Evolutionary conservation across 495 filamentous ascomycete species (phyloP), one percentile per base, ranked within the genome.

Genomic region (Talaromyces liani): DNA sequence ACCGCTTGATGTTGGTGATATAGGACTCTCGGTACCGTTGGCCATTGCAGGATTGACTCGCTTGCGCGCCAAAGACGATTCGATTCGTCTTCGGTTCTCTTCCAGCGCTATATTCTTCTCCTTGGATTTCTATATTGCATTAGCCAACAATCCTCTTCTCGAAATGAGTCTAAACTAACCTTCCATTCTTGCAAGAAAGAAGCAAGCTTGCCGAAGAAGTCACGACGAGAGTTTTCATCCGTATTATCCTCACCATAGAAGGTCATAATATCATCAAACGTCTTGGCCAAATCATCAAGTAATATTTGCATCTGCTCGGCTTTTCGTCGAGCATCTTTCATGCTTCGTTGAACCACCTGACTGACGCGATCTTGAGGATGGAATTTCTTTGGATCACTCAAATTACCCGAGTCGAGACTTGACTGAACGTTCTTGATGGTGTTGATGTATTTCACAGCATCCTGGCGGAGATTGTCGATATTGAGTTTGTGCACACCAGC

Each of bases 121-220:
- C 60, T 87, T 85, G 51, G 91, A 95, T 85, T 89, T 92, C 90
- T 92, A 62, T 58, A 49, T 51, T 47, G 60, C 47, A 66, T 58
- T 58, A 72, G 31, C 24, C 29, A 18, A 27, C 27, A 27, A 27
- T 27, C 27, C 27, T 27, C 27, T 27, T 39, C 36, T 25, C 18
- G 25, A 8, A 53, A 14, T 51, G 29, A 57, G 27, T n/a, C 8
- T 45, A 36, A 58, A 73, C 84, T 69, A 73, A 88, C 87, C 85
- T 88, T 97, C 90, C 93, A 98, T 75, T 97, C 95, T 25, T 79
- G 77, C 65, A 98, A 85, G 79, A 98, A 98, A 22, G 83, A 74
- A n/a, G 92, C 92, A 67, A 98, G 83, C 79, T 98, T 98, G 58
- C 88, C 82, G 68, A 98, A 98, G 83, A 98, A 98, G 71, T 97